Conservation (phyloP, 2,329 filamentous ascomycete species). For the Periconia sp. region DNA sequence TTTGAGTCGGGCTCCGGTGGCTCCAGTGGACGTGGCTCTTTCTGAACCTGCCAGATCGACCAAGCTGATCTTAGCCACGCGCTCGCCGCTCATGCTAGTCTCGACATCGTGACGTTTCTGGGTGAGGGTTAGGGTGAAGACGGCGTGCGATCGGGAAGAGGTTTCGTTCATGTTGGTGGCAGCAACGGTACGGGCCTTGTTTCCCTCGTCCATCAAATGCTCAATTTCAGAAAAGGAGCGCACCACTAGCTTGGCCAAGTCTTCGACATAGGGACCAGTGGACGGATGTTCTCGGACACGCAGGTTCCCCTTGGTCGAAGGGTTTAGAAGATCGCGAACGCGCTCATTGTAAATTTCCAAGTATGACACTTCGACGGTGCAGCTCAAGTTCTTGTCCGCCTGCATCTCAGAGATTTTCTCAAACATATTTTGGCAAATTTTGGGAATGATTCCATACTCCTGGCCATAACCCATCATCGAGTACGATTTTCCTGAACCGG, state of each 20-base stretch:
- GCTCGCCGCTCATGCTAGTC: constrained; percentile 96
- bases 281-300: constrained; percentile 98
- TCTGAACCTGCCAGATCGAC: constrained; percentile 98
- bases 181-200: constrained; percentile 96
- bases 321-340: constrained; percentile 93
- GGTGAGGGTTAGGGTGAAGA: constrained; percentile 94
- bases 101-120: constrained; percentile 91
- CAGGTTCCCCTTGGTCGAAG: constrained; percentile 91
- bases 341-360: constrained; percentile 99
- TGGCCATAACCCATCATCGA: constrained; percentile 99
- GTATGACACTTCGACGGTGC: constrained; percentile 97
- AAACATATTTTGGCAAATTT: constrained; percentile 98
- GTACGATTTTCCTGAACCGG: constrained; percentile 97
- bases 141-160: constrained; percentile 95
- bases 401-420: constrained; percentile 75
- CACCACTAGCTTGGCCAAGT: constrained; percentile 93
- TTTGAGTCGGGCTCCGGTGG: constrained; percentile 91
- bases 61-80: constrained; percentile 96
- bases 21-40: constrained; percentile 94
- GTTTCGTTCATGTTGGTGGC: constrained; percentile 99
- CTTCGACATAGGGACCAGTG: constrained; percentile 96
- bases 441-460: constrained; percentile 93
- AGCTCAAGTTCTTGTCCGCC: constrained; percentile 78
- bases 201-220: constrained; percentile 97
- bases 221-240: constrained; percentile 95